Evolutionary conservation across 768 basidiomycete species (phyloP).

Genomic region (Mycena latifolia): DNA sequence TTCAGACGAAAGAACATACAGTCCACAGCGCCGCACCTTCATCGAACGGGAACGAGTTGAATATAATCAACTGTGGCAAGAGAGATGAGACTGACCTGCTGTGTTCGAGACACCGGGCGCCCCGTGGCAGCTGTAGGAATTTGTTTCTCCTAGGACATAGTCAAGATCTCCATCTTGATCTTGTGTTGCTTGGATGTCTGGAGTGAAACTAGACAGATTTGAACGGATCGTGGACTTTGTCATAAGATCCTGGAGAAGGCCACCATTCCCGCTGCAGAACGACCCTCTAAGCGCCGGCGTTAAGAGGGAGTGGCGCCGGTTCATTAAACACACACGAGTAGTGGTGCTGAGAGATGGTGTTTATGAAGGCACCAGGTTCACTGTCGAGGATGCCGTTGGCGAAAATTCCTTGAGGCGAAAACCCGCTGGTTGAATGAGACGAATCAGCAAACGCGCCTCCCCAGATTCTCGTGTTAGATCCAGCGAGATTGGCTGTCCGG

Average conservation of each 20-base stretch:
- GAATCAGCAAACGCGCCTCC: slow-evolving; percentile 64
- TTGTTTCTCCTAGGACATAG: slow-evolving; percentile 75
- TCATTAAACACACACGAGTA: slow-evolving; percentile 45
- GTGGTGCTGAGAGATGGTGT: slow-evolving; percentile 69
- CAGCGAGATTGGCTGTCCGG: slow-evolving; percentile 50
- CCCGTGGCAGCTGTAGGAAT: slow-evolving; percentile 56
- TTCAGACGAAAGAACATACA: slow-evolving; percentile 5
- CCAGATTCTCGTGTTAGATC: slow-evolving; percentile 58
- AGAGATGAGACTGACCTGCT: slow-evolving; percentile 49
- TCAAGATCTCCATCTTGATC: slow-evolving; percentile 58
- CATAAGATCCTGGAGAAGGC: slow-evolving; percentile 74
- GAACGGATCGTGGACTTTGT: slow-evolving; percentile 67
- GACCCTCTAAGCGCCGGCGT: slow-evolving; percentile 58
- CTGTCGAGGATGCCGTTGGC: slow-evolving; percentile 62
- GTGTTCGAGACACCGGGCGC: slow-evolving; percentile 73
- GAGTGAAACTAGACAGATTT: slow-evolving; percentile 64
- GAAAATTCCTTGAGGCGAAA: slow-evolving; percentile 74
- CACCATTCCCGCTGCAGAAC: slow-evolving; percentile 68
- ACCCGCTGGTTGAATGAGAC: slow-evolving; percentile 58
- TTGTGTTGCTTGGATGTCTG: slow-evolving; percentile 66
- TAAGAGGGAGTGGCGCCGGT: slow-evolving; percentile 44
- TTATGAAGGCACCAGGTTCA: slow-evolving; percentile 61
- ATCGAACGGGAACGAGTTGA: no score
- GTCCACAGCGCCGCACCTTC: slow-evolving; percentile 72
- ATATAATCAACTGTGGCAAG: no score